These are phyloP conservation scores for Byssothecium circinans DNA, from an alignment of 2,329 filamentous ascomycete genomes.

Conservation along the genomic window DNA sequence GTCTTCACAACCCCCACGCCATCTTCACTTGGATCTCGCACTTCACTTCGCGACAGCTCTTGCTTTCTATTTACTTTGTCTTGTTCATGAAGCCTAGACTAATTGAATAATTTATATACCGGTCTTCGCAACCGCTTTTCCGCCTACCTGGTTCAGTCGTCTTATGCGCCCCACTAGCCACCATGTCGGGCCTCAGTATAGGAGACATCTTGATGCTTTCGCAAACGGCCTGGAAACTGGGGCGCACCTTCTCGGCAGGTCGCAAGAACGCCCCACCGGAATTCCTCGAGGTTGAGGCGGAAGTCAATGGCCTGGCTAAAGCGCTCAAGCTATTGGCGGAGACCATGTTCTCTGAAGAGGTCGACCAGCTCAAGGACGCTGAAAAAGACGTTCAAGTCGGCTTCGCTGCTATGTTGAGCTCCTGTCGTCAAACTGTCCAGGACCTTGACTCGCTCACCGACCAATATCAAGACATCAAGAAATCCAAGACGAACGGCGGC, in stretches of 20 bases:
- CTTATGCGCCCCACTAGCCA: conserved; percentile 3
- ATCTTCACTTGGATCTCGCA: too few relatives aligned
- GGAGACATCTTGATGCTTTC: conserved; percentile 52
- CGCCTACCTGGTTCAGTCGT: not conserved
- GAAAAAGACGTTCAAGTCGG: conserved; percentile 40
- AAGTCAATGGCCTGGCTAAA: conserved; percentile 47
- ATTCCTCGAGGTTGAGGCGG: conserved; percentile 48
- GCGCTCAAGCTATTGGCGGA: conserved; percentile 50
- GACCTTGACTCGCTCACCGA: conserved; percentile 51
- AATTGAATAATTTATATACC: not conserved
- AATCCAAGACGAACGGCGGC: conserved; percentile 44
- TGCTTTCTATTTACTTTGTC: not conserved
- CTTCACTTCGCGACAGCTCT: too few relatives aligned
- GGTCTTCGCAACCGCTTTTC: not conserved
- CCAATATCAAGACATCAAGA: conserved; percentile 49
- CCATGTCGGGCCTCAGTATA: conserved; percentile 39
- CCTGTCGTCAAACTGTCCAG: conserved; percentile 44
- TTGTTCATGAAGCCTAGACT: not conserved
- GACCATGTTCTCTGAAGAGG: conserved; percentile 42
- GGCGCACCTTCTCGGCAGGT: conserved; percentile 47
- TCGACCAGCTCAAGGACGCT: conserved; percentile 40
- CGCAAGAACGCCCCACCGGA: conserved; percentile 44
- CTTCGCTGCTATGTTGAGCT: conserved; percentile 44
- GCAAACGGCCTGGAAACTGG: conserved; percentile 51
- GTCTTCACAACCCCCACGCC: too few relatives aligned